Evolutionary conservation across 208 protist genomes (phyloP).

Genomic region (Naegleria gruberi): DNA sequence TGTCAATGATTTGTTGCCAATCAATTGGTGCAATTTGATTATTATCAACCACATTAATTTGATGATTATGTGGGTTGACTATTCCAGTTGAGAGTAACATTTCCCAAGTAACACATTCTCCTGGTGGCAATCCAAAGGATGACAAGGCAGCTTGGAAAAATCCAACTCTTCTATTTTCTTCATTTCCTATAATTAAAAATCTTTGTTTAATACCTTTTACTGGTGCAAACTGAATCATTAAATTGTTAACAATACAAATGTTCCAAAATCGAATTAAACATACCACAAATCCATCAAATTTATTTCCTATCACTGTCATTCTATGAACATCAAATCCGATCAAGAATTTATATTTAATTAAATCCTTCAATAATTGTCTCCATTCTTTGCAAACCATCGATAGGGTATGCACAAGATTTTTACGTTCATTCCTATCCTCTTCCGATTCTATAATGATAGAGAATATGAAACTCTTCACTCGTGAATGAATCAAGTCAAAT

Average conservation of each 20-base stretch:
- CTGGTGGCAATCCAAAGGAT: neutral
- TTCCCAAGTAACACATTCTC: neutral
- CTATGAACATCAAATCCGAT: neutral
- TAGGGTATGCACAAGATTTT: neutral
- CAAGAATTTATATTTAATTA: neutral
- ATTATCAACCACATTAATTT: neutral
- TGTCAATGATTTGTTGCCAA: neutral
- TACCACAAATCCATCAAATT: neutral
- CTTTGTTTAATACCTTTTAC: neutral
- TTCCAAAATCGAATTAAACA: neutral
- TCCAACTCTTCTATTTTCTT: neutral
- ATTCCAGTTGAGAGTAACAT: neutral
- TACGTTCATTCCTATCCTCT: neutral
- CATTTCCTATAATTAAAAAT: neutral
- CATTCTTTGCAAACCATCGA: neutral
- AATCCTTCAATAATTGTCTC: neutral
- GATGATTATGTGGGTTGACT: neutral
- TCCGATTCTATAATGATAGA: neutral
- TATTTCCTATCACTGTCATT: neutral
- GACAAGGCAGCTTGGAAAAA: neutral
- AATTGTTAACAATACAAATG: too few species aligned
- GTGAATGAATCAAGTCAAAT: neutral
- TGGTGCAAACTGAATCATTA: neutral
- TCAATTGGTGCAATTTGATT: neutral
- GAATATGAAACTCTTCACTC: neutral